Evolutionary conservation across 345 rosid genomes (phyloP), one percentile per base, ranked within the genome.

Genomic region (Euphorbia lathyris): DNA sequence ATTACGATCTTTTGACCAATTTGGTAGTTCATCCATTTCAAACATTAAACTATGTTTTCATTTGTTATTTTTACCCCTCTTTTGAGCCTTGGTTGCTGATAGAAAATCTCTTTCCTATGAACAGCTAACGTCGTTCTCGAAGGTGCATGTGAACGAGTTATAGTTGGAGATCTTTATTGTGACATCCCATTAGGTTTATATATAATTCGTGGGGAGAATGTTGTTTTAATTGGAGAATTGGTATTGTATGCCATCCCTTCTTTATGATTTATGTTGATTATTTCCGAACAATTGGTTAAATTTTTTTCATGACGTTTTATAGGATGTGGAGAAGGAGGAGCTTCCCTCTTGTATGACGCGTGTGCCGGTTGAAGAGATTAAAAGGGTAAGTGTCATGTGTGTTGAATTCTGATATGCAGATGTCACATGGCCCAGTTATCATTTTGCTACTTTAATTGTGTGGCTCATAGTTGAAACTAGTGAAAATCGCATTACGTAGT

Each of bases 1-100:
- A 26, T 93, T 92, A 9, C 87, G 96, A 72, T 93, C 98, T 9
- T 93, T 93, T 75, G 97, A 93, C 61, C 98, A 93, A 80, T 93
- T 90, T 27, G 97, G 98, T 93, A 86, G 43, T 22, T 10, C 9
- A 26, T 53, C 47, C 43, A n/a, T 38, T 55, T 22, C 50, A 30
- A 13, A 3, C 9, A 19, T 3, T 27, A 11, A 20, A 10, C 8
- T 29, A 20, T 66, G 7, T n/a, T 61, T 63, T 42, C 26, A 13
- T 3, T 43, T 26, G 1, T 23, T 63, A 50, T 26, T 55, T 66
- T 0, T 64, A 17, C 38, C 26, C 45, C 25, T 40, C 34, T 69
- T 56, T 58, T 58, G 51, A 65, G 20, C 38, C 1, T 58, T 66
- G 22, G 45, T 64, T 9, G 30, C 58, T 73, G 72, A 73, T 40